These are phyloP conservation scores for Mortierella sp. DNA, from an alignment of 371 early-diverging fungal genomes.

Conservation along the genomic window DNA sequence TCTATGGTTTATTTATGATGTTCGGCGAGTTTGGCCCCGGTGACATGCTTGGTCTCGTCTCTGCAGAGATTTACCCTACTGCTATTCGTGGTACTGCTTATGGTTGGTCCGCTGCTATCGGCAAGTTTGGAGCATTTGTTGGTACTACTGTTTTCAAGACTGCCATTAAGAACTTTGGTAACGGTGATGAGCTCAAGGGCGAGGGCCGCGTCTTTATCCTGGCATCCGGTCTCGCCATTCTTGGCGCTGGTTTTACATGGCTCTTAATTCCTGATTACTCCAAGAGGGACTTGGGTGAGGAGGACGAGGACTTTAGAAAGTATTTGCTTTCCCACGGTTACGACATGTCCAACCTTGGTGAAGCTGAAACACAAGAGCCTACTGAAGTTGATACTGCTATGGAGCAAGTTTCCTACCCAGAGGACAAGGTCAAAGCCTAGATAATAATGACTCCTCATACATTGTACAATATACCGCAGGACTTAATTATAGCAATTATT, in stretches of 20 bases:
- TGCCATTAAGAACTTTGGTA: slow-evolving; percentile 57
- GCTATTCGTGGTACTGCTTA: slow-evolving; percentile 74
- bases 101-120: slow-evolving; percentile 72
- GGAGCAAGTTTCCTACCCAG: not conserved
- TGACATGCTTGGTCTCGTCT: slow-evolving; percentile 67
- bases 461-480: no score
- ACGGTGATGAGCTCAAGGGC: slow-evolving; percentile 58
- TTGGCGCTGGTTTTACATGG: slow-evolving; percentile 60
- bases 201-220: slow-evolving; percentile 66
- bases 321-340: slow-evolving; percentile 67
- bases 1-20: slow-evolving; percentile 72
- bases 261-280: slow-evolving; percentile 61
- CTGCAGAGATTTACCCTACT: slow-evolving; percentile 71
- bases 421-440: not conserved
- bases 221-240: slow-evolving; percentile 63
- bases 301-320: slow-evolving; percentile 65
- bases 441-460: not conserved
- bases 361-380: slow-evolving; percentile 1
- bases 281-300: slow-evolving; percentile 63
- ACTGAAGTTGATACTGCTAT: not conserved
- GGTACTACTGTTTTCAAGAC: slow-evolving; percentile 67
- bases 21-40: slow-evolving; percentile 75
- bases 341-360: slow-evolving; percentile 62
- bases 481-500: no score
- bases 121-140: slow-evolving; percentile 67